These are phyloP conservation scores for Rutidosis leptorrhynchoides DNA, from an alignment of 129 eudicot species.

Conservation along the genomic window DNA sequence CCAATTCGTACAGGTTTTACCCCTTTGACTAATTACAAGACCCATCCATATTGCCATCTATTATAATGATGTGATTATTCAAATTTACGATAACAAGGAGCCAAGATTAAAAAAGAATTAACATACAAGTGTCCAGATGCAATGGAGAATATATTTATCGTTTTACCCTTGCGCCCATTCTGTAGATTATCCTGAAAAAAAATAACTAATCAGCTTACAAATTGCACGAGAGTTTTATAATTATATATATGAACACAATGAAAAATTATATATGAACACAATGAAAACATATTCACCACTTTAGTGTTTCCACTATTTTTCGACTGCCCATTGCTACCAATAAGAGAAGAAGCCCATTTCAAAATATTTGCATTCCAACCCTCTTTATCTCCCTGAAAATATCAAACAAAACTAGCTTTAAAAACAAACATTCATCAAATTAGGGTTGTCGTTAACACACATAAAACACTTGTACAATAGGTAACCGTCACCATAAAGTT, in stretches of 20 bases:
- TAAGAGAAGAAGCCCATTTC: slow-evolving; percentile 93
- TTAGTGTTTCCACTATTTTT: slow-evolving; percentile 50
- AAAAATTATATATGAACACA: neutral
- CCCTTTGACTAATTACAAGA: neutral
- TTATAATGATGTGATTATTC: neutral
- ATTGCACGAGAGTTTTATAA: neutral
- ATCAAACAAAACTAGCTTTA: slow-evolving; percentile 3
- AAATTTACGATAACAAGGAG: slow-evolving; percentile 2
- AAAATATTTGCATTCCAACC: slow-evolving; percentile 84
- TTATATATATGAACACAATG: neutral
- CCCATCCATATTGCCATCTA: neutral
- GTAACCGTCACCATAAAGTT: no score
- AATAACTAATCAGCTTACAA: slow-evolving; percentile 16
- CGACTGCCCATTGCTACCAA: slow-evolving; percentile 69
- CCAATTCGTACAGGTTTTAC: neutral
- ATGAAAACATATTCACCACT: slow-evolving; percentile 38
- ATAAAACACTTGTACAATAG: no score
- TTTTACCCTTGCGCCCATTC: slow-evolving; percentile 68
- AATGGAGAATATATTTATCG: slow-evolving; percentile 83
- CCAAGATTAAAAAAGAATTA: slow-evolving; percentile 17
- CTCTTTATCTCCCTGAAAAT: slow-evolving; percentile 50
- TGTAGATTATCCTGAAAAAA: slow-evolving; percentile 48
- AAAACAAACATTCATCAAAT: neutral
- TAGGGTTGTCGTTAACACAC: no score
- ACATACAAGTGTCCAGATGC: slow-evolving; percentile 99